Percentiles rank a stretch among this genome's conserved stretches.
These are phyloP conservation scores for Pythium oligandrum DNA, from an alignment of 352 stramenopile genomes.

Conservation along the genomic window DNA sequence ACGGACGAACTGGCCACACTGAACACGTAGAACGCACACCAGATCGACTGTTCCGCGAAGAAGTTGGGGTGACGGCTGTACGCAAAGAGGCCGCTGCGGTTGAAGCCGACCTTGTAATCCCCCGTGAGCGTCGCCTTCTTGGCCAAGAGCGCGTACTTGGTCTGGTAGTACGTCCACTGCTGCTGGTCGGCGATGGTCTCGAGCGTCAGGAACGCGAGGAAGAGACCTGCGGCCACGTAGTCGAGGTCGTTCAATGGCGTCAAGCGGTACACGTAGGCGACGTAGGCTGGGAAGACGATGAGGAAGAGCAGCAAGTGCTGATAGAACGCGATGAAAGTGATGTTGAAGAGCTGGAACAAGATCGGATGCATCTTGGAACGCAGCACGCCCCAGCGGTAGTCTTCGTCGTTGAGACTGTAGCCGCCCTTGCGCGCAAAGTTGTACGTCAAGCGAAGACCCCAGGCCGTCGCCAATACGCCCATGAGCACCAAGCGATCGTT, in stretches of 20 bases:
- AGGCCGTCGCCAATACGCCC: slow-evolving; percentile 75
- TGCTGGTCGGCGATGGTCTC: slow-evolving; percentile 90
- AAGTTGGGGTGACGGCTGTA: slow-evolving; percentile 94
- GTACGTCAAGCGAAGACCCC: slow-evolving; percentile 84
- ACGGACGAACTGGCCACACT: slow-evolving; percentile 51
- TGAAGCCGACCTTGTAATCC: slow-evolving; percentile 74
- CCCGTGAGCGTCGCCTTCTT: slow-evolving; percentile 53
- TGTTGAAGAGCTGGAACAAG: slow-evolving; percentile 88
- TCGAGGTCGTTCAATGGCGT: slow-evolving; percentile 64
- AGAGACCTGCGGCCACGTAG: slow-evolving; percentile 46
- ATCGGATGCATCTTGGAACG: slow-evolving; percentile 74
- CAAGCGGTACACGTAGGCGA: slow-evolving; percentile 39
- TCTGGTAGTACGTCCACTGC: slow-evolving; percentile 88
- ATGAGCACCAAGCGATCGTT: slow-evolving; percentile 70
- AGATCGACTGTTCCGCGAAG: slow-evolving; percentile 87
- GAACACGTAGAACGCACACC: slow-evolving; percentile 91
- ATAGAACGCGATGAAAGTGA: slow-evolving; percentile 89
- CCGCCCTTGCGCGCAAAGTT: slow-evolving; percentile 92
- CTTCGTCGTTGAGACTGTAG: slow-evolving; percentile 86
- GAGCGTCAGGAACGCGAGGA: slow-evolving; percentile 65
- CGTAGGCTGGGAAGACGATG: slow-evolving; percentile 70
- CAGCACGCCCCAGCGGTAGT: slow-evolving; percentile 90
- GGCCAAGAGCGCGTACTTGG: slow-evolving; percentile 70
- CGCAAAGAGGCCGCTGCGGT: slow-evolving; percentile 84
- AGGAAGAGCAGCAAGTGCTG: slow-evolving; percentile 86